Evolutionary conservation across 371 early-diverging fungal species (phyloP), one percentile per base, ranked within the genome.

Genomic region (Encephalitozoon hellem): DNA sequence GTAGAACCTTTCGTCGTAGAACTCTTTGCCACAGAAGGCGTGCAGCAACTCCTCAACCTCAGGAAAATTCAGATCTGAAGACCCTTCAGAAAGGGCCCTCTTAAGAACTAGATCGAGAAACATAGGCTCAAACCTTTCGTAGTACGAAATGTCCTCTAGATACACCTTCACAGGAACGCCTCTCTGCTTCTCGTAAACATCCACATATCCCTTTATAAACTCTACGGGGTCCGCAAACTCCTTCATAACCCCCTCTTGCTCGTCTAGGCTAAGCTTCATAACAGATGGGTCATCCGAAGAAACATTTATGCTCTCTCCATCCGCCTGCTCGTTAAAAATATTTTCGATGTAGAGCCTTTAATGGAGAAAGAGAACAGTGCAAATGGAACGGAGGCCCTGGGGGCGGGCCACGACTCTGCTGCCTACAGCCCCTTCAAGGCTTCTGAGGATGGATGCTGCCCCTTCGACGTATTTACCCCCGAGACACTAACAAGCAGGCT

Each of bases 101-200:
- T 25, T 26, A n/a, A 63, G 18, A n/a, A 71, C 41, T 12, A 43
- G 45, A 23, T 54, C 59, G 15, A 71, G 45, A 21, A 71, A 45
- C 9, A 9, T 28, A n/a, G 38, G 51, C 47, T 71, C 71, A 59
- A 55, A 71, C 18, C 42, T 41, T 30, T 71, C 43, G 12, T 30
- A 71, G 34, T 71, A 71, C 12, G 26, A 21, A 38, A 71, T 43
- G 47, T 71, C 63, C 45, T 71, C 21, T 26, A 55, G 9, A 45
- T 26, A 53, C 8, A 71, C 34, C 47, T 71, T 71, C n/a, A 51
- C 54, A 59, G 59, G 59, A 1, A 59, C 59, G 6, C 21, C 26
- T 9, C 26, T 52, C 30, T 71, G 71, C 59, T 59, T 59, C 18
- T 39, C 59, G 26, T 71, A 71, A 47, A 71, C 52, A 26, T 52